Conservation (phyloP, 2,329 filamentous ascomycete genomes). For the Pyrenophora tritici-repentis region DNA sequence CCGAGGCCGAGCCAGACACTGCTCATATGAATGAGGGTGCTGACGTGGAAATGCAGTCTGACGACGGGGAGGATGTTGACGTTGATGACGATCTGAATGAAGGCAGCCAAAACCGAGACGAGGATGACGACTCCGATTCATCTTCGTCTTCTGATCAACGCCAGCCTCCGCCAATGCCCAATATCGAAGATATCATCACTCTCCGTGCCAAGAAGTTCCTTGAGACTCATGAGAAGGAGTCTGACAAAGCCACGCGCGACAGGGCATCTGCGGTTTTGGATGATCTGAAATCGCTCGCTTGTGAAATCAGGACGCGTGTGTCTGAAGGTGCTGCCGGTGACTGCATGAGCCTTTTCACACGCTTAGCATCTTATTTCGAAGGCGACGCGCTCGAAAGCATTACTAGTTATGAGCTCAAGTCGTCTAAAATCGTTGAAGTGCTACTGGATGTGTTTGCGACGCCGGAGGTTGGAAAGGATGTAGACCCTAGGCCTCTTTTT, state of each 20-base stretch:
- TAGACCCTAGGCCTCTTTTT: slow-evolving; percentile 78
- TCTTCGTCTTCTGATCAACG: slow-evolving; percentile 55
- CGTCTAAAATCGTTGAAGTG: slow-evolving; percentile 84
- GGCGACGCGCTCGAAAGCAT: slow-evolving; percentile 88
- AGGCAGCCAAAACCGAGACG: slow-evolving; percentile 63
- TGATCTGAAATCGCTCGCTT: slow-evolving; percentile 72
- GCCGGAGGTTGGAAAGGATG: slow-evolving; percentile 60
- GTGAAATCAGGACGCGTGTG: slow-evolving; percentile 74
- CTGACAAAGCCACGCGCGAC: slow-evolving; percentile 73
- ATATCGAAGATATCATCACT: slow-evolving; percentile 74
- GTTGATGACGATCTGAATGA: slow-evolving; percentile 60
- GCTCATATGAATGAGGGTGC: slow-evolving; percentile 62
- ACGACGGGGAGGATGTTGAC: slow-evolving; percentile 60
- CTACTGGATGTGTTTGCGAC: slow-evolving; percentile 78
- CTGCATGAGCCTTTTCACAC: slow-evolving; percentile 71
- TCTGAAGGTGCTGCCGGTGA: slow-evolving; percentile 50
- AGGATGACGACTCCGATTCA: slow-evolving; percentile 69
- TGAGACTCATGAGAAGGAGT: slow-evolving; percentile 78
- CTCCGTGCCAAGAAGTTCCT: slow-evolving; percentile 81
- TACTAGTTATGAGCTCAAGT: slow-evolving; percentile 91
- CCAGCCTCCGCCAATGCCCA: slow-evolving; percentile 38
- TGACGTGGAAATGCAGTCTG: slow-evolving; percentile 58
- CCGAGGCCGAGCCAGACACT: slow-evolving; percentile 50
- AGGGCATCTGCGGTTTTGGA: slow-evolving; percentile 78
- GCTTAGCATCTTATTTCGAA: slow-evolving; percentile 82